These are phyloP conservation scores for Taxillus chinensis DNA, from an alignment of 164 flowering plant species.

Conservation along the genomic window DNA sequence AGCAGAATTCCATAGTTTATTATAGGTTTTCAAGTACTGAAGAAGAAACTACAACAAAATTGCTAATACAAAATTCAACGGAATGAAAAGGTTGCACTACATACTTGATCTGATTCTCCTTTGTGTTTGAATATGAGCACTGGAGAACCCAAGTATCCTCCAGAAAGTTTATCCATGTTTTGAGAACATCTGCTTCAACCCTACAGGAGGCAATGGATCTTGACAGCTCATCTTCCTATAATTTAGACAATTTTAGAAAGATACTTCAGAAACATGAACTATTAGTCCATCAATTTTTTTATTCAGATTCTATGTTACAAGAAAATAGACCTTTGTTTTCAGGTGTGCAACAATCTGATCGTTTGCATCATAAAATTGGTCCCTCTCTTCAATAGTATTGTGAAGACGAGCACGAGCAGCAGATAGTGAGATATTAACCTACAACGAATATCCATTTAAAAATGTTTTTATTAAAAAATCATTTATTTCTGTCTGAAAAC, in stretches of 20 bases:
- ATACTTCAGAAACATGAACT: background rate
- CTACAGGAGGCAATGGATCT: conserved; percentile 58
- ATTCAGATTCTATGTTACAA: background rate
- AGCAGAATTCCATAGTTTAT: too few relatives aligned
- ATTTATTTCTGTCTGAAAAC: too few relatives aligned
- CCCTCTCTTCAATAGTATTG: conserved; percentile 17
- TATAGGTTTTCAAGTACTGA: too few relatives aligned
- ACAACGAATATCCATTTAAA: background rate
- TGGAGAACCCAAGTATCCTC: conserved; percentile 96
- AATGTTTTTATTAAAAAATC: too few relatives aligned
- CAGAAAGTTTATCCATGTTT: conserved; percentile 88
- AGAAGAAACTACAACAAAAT: too few relatives aligned
- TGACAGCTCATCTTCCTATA: conserved; percentile 83
- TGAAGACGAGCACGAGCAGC: conserved; percentile 55
- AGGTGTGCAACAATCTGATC: conserved; percentile 52
- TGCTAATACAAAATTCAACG: too few relatives aligned
- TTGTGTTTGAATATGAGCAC: conserved; percentile 45
- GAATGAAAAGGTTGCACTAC: conserved; percentile 2
- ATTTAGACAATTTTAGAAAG: background rate
- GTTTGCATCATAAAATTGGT: conserved; percentile 34
- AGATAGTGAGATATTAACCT: conserved; percentile 52
- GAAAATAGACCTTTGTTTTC: conserved; percentile 37
- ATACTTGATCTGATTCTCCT: conserved; percentile 65
- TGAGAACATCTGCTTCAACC: conserved; percentile 70
- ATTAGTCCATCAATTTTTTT: too few relatives aligned